Conservation (phyloP, 2,329 filamentous ascomycete genomes). For the Pseudocercospora pini-densiflorae region DNA sequence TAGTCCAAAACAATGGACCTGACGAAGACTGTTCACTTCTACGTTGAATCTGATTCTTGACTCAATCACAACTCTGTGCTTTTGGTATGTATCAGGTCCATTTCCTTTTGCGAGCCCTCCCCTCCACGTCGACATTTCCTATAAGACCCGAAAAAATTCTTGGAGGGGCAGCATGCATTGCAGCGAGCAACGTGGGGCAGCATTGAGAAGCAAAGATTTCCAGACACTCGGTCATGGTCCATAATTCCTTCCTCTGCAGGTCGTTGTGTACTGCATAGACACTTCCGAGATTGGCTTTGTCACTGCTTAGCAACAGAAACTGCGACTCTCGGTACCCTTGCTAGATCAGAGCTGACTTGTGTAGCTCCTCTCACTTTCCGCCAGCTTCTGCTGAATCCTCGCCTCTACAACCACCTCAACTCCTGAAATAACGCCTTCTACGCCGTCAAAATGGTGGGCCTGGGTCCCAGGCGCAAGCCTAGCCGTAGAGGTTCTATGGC, state of each 20-base stretch:
- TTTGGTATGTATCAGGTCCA: no score
- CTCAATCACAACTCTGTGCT: no score
- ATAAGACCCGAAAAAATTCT: no score
- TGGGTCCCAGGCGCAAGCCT: conserved; percentile 66
- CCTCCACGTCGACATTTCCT: no score
- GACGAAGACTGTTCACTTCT: no score
- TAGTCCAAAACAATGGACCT: not conserved
- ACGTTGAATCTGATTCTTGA: no score
- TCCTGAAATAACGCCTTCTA: not conserved
- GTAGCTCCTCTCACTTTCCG: not conserved
- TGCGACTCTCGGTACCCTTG: conserved; percentile 2
- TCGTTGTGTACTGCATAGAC: not conserved
- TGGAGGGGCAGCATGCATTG: no score
- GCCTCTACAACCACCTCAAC: not conserved
- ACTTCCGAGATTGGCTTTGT: conserved; percentile 9
- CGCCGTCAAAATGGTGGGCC: conserved; percentile 62
- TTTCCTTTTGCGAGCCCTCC: no score
- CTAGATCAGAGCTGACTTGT: not conserved
- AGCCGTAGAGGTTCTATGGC: conserved; percentile 84
- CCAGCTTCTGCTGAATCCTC: not conserved
- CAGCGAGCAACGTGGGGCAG: no score
- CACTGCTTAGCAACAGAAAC: conserved; percentile 16
- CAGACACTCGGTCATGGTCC: not conserved
- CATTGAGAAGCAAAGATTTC: no score
- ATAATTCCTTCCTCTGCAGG: not conserved